Evolutionary conservation across 305 asterid species (phyloP).

Genomic region (Fraxinus angustifolia): DNA sequence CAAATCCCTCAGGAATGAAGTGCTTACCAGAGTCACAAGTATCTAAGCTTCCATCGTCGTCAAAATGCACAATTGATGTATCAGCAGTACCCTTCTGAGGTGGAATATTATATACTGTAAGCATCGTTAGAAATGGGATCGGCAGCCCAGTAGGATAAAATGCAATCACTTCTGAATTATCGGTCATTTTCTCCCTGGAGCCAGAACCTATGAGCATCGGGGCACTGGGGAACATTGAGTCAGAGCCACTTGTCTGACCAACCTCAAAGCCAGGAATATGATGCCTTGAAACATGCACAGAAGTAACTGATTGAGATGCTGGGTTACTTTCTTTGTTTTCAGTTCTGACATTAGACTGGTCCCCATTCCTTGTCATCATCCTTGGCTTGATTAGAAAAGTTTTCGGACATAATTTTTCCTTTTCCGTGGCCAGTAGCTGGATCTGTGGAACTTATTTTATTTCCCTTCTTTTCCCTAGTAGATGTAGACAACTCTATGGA

Average conservation of each 20-base stretch:
- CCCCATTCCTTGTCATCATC: conserved; percentile 68
- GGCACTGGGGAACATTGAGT: conserved; percentile 54
- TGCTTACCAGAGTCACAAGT: conserved; percentile 43
- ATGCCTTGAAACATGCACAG: conserved; percentile 49
- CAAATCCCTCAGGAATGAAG: conserved; percentile 44
- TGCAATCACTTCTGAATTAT: conserved; percentile 65
- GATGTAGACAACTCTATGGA: conserved; percentile 54
- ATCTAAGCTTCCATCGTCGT: conserved; percentile 44
- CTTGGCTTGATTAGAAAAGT: conserved; percentile 39
- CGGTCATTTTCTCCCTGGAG: conserved; percentile 51
- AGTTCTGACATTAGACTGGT: conserved; percentile 34
- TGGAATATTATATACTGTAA: conserved; percentile 64
- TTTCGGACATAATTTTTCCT: conserved; percentile 58
- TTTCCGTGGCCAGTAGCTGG: conserved; percentile 45
- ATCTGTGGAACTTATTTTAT: conserved; percentile 47
- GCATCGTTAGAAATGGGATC: conserved; percentile 86
- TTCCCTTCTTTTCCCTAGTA: conserved; percentile 65
- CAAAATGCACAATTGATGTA: conserved; percentile 47
- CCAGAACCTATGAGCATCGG: conserved; percentile 76
- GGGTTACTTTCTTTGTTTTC: conserved; percentile 50
- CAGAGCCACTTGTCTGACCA: conserved; percentile 77
- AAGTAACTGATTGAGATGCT: conserved; percentile 45
- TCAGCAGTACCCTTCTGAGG: conserved; percentile 59
- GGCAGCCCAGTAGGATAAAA: conserved; percentile 97
- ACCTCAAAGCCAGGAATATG: conserved; percentile 49